Evolutionary conservation across 768 basidiomycete genomes (phyloP), one percentile per base, ranked within the genome.

Genomic region (Rhodotorula graminis): DNA sequence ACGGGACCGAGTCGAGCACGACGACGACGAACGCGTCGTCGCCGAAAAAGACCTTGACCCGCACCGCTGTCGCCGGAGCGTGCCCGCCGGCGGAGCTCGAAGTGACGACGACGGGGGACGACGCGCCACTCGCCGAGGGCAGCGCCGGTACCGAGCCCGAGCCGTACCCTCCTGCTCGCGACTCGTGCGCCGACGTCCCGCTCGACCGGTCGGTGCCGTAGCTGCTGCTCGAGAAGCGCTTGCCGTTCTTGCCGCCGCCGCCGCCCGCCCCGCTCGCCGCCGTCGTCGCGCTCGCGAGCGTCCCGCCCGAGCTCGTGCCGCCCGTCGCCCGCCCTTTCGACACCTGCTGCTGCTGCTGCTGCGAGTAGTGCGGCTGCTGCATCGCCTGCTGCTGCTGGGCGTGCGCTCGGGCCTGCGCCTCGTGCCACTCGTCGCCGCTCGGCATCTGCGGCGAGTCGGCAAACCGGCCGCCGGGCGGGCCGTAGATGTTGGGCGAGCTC

Each of bases 11-110:
- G 72, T 89, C 86, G 56, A 90, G 86, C 37, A 95, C 92, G 81
- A 92, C 90, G 69, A 97, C 91, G 73, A 95, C 90, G 79, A 97
- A 98, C 59, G 96, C 90, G 80, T 96, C 93, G 77, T 94, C 91
- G 78, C 92, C 88, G 83, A 90, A 97, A 81, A 91, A 90, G 65
- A 97, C 92, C 82, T 95, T 95, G 79, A 97, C 88, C 80, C 93
- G 92, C 56, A 97, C 88, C 19, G 88, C 78, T 29, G 53, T 58
- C 12, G 76, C 73, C 53, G 59, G 40, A 10, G 44, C 44, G 18
- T 46, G 44, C 44, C 6, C 44, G 18, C n/a, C n/a, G n/a, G n/a
- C n/a, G n/a, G n/a, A n/a, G n/a, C 44, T 46, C 14, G 67, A 5
- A n/a, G 60, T 8, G 19, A 19, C 15, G 1, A 37, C 11, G 19